A percentile compares a stretch with the other conserved stretches of the same genome.
Conservation (phyloP, 169 alveolate species). For the Plasmodium falciparum region DNA sequence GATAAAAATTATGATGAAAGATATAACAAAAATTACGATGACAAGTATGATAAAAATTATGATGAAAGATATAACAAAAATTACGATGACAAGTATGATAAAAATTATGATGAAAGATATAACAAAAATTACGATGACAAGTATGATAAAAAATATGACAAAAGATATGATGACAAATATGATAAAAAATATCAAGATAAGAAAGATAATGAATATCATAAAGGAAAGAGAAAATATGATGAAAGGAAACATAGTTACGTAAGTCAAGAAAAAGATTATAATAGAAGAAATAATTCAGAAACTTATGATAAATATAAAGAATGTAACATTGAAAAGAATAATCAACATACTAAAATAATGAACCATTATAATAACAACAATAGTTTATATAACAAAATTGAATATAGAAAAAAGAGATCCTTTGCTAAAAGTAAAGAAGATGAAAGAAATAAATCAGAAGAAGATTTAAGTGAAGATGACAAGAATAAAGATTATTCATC, state of each 20-base stretch:
- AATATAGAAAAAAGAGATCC: neutral
- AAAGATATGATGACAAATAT: neutral
- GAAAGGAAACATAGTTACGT: slow-evolving; percentile 22
- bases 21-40: slow-evolving; percentile 7
- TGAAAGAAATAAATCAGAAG: neutral
- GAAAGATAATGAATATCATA: slow-evolving; percentile 22
- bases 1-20: neutral
- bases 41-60: neutral
- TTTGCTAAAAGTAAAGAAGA: neutral
- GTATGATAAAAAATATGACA: neutral
- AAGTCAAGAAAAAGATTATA: slow-evolving; percentile 23
- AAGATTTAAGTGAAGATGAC: slow-evolving; percentile 7
- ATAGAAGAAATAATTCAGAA: slow-evolving; percentile 7
- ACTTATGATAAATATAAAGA: slow-evolving; percentile 29
- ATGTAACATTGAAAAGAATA: neutral
- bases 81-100: neutral
- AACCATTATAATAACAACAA: slow-evolving; percentile 1
- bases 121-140: slow-evolving; percentile 5
- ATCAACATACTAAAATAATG: neutral
- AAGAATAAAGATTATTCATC: slow-evolving; percentile 25
- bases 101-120: slow-evolving; percentile 4
- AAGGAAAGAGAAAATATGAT: slow-evolving; percentile 22
- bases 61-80: neutral
- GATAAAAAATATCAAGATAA: neutral
- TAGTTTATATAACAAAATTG: slow-evolving; percentile 2